phyloP scores from a whole-genome alignment of 164 flowering plant species.

The Piper betle region DNA sequence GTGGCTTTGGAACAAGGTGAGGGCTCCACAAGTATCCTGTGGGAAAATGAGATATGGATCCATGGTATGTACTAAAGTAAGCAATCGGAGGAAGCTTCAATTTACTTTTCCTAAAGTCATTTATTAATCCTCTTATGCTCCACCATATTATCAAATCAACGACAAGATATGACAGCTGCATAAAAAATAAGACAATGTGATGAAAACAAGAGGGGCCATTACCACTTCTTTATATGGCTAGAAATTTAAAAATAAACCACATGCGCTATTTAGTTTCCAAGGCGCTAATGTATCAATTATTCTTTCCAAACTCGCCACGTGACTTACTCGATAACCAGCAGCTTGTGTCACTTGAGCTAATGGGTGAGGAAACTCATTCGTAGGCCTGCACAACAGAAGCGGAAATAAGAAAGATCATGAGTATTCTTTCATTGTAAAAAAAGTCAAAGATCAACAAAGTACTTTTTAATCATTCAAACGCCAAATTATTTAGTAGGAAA shows the following conservation, averaged over 20 bases:
- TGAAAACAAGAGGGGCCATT: not conserved
- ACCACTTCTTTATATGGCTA: too few relatives aligned
- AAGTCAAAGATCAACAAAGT: not conserved
- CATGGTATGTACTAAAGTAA: slow-evolving; percentile 78
- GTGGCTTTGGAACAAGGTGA: slow-evolving; percentile 83
- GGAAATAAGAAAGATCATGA: slow-evolving; percentile 29
- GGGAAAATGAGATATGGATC: slow-evolving; percentile 84
- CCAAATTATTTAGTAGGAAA: too few relatives aligned
- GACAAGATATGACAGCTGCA: slow-evolving; percentile 81
- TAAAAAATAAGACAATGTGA: not conserved
- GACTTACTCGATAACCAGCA: slow-evolving; percentile 85
- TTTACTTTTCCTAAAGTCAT: slow-evolving; percentile 81
- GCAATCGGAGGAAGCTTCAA: slow-evolving; percentile 87
- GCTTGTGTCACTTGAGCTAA: slow-evolving; percentile 81
- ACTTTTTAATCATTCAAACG: too few relatives aligned
- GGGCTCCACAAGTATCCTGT: slow-evolving; percentile 98
- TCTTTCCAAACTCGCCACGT: not conserved
- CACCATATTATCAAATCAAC: slow-evolving; percentile 91
- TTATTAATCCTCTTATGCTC: slow-evolving; percentile 78
- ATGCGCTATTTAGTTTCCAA: not conserved
- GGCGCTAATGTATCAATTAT: not conserved
- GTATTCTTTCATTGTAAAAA: not conserved
- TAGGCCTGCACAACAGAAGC: slow-evolving; percentile 76
- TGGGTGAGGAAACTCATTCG: slow-evolving; percentile 89
- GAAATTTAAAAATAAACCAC: too few relatives aligned